phyloP scores from a whole-genome alignment of 345 rosid genomes.

The Reutealis trisperma region DNA sequence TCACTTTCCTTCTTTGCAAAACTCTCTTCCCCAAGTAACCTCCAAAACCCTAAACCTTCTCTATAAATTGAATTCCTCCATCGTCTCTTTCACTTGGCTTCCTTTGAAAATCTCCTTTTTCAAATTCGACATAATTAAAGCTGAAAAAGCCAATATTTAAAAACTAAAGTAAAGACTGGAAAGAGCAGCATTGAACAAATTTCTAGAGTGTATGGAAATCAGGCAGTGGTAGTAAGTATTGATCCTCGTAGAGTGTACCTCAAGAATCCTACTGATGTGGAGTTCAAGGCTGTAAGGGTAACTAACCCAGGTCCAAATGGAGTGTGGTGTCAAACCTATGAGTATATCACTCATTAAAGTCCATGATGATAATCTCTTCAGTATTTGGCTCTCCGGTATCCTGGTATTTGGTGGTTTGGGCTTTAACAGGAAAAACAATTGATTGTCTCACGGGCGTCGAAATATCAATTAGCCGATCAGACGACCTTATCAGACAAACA shows the following conservation, averaged over 20 bases:
- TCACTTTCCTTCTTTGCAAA: slow-evolving; percentile 6
- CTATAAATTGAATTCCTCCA: background rate
- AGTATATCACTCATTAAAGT: too few species aligned
- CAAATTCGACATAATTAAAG: slow-evolving; percentile 29
- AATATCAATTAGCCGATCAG: background rate
- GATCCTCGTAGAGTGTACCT: slow-evolving; percentile 92
- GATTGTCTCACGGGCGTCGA: slow-evolving; percentile 6
- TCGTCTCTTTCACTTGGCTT: too few species aligned
- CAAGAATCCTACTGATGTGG: slow-evolving; percentile 67
- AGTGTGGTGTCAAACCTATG: too few species aligned
- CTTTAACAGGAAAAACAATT: slow-evolving; percentile 13
- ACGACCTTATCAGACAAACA: slow-evolving; percentile 14
- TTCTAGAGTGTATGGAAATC: too few species aligned
- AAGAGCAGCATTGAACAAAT: too few species aligned
- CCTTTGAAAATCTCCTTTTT: slow-evolving; percentile 16
- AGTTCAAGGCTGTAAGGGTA: slow-evolving; percentile 59
- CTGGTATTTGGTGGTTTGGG: too few species aligned
- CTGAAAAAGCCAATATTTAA: slow-evolving; percentile 52
- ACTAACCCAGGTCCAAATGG: slow-evolving; percentile 86
- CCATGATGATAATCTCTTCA: too few species aligned
- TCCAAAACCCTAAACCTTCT: background rate
- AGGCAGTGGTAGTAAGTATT: slow-evolving; percentile 91
- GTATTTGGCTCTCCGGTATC: too few species aligned
- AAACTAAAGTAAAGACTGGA: too few species aligned
- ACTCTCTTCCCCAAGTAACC: background rate